Base-by-base conservation (phyloP, 257 asterid genomes). In the Linaria vulgaris region DNA sequence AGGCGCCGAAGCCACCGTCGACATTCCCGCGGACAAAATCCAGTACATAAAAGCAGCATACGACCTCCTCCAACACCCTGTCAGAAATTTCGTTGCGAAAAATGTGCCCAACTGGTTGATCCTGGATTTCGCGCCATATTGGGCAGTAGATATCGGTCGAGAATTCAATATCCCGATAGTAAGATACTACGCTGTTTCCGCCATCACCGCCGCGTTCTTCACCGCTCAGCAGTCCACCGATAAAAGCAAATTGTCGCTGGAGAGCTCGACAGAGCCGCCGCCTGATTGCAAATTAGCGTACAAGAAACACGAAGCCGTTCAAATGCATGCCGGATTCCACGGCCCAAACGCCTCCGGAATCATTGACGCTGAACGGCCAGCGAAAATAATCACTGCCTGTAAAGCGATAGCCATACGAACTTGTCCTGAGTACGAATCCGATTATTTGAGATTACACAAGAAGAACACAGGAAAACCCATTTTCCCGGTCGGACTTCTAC, bases 371-470 rank as follows among this genome's bases (percentile, higher is more conserved):
- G 77, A 74, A 24, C 82, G 85, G 6, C 1, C 68, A 23, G 81
- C 80, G 9, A 72, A 37, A 63, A 41, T 72, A 34, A 34, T 11
- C 5, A 1, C 5, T 7, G 41, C 41, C 41, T 34, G 41, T 34
- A 34, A 34, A 34, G 41, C 41, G 5, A 3, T 79, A 1, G 61
- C 69, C 31, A 66, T 79, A 39, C 67, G 75, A 56, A 79, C 74
- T 64, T 76, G 83, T 6, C 39, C 57, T 3, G 85, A 76, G 66
- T 79, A 79, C 10, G 85, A 82, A 57, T 79, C 70, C 13, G 77
- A 72, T 41, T 67, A 77, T 37, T 9, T 82, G 57, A 31, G 24
- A 12, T 62, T 65, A 5, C 72, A 13, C 74, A 59, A 61, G 56
- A 77, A 39, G 74, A 74, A 27, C 63, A 69, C 19, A 44, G 67